Evolutionary conservation across 2,329 filamentous ascomycete genomes (phyloP), one percentile per base, ranked within the genome.

Genomic region (Phaeomoniella chlamydospora): DNA sequence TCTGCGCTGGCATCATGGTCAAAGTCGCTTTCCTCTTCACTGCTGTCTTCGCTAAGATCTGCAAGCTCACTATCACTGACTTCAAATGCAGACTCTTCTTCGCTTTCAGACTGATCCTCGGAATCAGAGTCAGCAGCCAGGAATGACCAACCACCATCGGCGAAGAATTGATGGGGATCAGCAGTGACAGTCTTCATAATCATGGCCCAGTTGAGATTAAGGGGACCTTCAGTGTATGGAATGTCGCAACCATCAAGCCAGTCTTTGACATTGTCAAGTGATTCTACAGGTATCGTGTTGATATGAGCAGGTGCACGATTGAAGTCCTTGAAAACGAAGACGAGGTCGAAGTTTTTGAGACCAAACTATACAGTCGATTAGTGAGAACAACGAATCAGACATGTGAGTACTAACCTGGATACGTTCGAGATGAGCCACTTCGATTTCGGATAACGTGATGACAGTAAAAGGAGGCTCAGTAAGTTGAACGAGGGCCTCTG

Each of bases 111-210:
- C 1, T 65, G 74, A 31, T 72, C 83, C 44, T 94, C 86, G 11
- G 81, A 83, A 51, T 96, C 90, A 1, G 80, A 86, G 40, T 94
- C 88, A 22, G 79, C 79, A 37, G 79, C 77, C 40, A 98, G 58
- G 72, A 98, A 96, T 2, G 76, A 80, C 90, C 90, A 98, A 32
- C 90, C 90, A 18, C 92, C 90, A 44, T 96, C 88, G 3, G 71
- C 74, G 58, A 94, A 98, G 74, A 98, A 98, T 48, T 80, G 75
- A 54, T 98, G 88, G 2, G 90, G 84, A 54, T 98, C 87, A 22
- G 81, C 78, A 14, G 82, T 88, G 16, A 98, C 87, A 0, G 90
- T 98, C 70, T 98, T 98, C 86, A 98, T 98, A 54, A 98, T 98
- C 12, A 87, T 94, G 9, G 83, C 81, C 90, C 90, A 98, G 68